These are phyloP conservation scores for Chenopodium album DNA, from an alignment of 148 eudicot genomes.

Conservation along the genomic window DNA sequence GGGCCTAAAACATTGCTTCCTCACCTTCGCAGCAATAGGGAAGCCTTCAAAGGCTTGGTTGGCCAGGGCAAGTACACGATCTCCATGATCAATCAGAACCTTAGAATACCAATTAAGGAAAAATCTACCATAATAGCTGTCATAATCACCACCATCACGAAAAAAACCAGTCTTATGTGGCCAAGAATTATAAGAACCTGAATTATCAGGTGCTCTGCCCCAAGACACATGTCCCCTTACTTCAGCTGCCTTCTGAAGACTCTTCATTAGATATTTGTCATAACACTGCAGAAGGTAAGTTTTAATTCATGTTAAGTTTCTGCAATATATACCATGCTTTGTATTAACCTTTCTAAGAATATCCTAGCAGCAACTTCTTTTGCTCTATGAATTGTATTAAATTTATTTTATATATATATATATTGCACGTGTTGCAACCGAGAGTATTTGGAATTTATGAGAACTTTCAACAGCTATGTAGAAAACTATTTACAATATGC, in stretches of 20 bases:
- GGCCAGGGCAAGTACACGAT: conserved; percentile 71
- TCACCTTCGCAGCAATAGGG: conserved; percentile 74
- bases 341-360: not conserved
- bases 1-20: conserved; percentile 9
- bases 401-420: too few species aligned
- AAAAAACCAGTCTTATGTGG: conserved; percentile 80
- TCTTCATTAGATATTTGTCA: conserved; percentile 67
- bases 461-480: not conserved
- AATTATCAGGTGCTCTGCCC: conserved; percentile 78
- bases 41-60: conserved; percentile 78
- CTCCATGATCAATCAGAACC: conserved; percentile 74
- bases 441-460: not conserved
- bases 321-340: not conserved
- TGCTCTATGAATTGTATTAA: not conserved
- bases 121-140: conserved; percentile 82
- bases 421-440: not conserved
- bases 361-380: not conserved
- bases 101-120: conserved; percentile 80
- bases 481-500: not conserved
- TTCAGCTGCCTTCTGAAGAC: conserved; percentile 68
- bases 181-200: conserved; percentile 69
- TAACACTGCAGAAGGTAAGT: conserved; percentile 60
- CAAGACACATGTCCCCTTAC: conserved; percentile 73
- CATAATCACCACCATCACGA: conserved; percentile 84
- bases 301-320: not conserved